phyloP scores from a whole-genome alignment of 371 early-diverging fungal genomes.

The Globomyces sp. region DNA sequence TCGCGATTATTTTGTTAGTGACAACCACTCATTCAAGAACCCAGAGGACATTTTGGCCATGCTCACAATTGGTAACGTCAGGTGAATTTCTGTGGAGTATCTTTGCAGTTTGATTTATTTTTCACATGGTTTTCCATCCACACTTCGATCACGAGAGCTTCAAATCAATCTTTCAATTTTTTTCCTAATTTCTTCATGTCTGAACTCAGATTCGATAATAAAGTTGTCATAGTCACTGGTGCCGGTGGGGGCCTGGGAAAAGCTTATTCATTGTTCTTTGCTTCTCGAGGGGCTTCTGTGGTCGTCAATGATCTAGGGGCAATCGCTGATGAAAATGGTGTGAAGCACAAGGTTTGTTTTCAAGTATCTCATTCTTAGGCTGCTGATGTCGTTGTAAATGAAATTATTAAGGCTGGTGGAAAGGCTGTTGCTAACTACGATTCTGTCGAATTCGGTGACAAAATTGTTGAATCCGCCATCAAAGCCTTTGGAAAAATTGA shows the following conservation, averaged over 20 bases:
- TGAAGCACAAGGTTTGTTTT: slow-evolving; percentile 36
- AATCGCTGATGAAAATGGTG: slow-evolving; percentile 9
- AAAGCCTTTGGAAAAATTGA: slow-evolving; percentile 94
- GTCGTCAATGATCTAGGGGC: slow-evolving; percentile 83
- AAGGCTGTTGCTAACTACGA: slow-evolving; percentile 97
- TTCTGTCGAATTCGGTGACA: slow-evolving; percentile 94
- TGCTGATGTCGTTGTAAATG: slow-evolving; percentile 94
- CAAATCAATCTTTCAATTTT: no score
- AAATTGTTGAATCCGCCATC: slow-evolving; percentile 95
- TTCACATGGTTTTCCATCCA: no score
- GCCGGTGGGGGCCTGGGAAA: slow-evolving; percentile 85
- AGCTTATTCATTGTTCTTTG: slow-evolving; percentile 91
- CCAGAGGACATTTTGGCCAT: not conserved
- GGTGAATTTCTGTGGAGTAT: not conserved
- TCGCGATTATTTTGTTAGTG: no score
- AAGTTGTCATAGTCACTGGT: slow-evolving; percentile 95
- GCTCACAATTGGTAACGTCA: not conserved
- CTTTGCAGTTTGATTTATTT: no score
- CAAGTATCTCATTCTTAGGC: slow-evolving; percentile 53
- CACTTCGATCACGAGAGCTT: no score
- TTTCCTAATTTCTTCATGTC: not conserved
- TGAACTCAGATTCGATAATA: slow-evolving; percentile 70
- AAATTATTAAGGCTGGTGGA: slow-evolving; percentile 89
- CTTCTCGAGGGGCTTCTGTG: slow-evolving; percentile 66
- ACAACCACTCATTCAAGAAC: no score